These are phyloP conservation scores for Spencermartinsiella ligniputridi DNA, from an alignment of 1,139 yeast species.

Conservation along the genomic window DNA sequence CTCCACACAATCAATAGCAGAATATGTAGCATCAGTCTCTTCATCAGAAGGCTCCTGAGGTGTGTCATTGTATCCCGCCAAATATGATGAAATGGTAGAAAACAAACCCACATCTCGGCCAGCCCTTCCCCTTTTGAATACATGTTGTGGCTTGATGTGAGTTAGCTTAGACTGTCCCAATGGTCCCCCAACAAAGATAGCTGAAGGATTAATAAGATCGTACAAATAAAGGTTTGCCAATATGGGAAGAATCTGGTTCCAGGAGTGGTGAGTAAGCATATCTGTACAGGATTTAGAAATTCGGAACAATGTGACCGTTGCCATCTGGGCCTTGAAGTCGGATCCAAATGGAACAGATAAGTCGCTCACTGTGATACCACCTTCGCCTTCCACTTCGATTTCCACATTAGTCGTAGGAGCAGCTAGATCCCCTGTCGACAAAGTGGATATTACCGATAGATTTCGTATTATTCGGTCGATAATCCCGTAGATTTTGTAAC, in stretches of 20 bases:
- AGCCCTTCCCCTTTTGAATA: constrained; percentile 56
- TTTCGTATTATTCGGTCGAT: constrained; percentile 62
- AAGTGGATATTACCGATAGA: constrained; percentile 55
- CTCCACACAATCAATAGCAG: constrained; percentile 76
- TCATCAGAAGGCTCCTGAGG: constrained; percentile 89
- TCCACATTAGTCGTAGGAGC: constrained; percentile 36
- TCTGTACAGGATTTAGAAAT: constrained; percentile 56
- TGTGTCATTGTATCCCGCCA: constrained; percentile 82
- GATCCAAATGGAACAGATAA: constrained; percentile 80
- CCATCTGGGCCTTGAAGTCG: constrained; percentile 87
- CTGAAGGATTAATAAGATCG: constrained; percentile 50
- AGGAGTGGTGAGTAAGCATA: constrained; percentile 43
- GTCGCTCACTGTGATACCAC: constrained; percentile 68
- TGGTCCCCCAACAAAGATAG: constrained; percentile 9
- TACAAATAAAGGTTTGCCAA: constrained; percentile 66
- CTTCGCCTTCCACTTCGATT: constrained; percentile 43
- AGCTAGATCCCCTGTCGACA: constrained; percentile 39
- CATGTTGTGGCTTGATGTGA: constrained; percentile 60
- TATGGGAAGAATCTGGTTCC: constrained; percentile 60
- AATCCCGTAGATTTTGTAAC: constrained; percentile 51
- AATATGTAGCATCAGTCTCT: constrained; percentile 80
- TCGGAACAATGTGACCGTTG: constrained; percentile 79
- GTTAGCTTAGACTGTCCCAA: constrained; percentile 40
- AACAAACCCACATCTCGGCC: constrained; percentile 70
- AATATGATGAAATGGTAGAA: constrained; percentile 85